Base-by-base conservation (phyloP, 2,329 filamentous ascomycete genomes). In the Xylaria sp. region DNA sequence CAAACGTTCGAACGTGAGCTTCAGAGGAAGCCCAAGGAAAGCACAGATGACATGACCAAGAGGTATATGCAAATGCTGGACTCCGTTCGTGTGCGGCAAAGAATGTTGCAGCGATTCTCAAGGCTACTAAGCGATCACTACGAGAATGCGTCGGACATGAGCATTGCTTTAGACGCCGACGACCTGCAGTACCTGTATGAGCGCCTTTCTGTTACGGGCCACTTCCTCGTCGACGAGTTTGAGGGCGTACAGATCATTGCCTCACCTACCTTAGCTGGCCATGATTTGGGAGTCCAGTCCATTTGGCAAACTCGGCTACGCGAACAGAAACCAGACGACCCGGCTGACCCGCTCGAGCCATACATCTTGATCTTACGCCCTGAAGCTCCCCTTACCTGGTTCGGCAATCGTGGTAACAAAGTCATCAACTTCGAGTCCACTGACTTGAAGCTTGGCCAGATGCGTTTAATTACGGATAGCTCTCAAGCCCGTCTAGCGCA, bases 81-180 rank as follows among this genome's bases (percentile, higher is more conserved):
- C 75, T 98, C 95, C 0, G 96, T 98, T 21, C 92, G 95, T 71
- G 93, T 98, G 59, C 88, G 95, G 21, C 95, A 99, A 77, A 87
- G 95, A 76, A 98, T 98, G 85, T 83, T 99, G 65, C 96, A 98
- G 74, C 91, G 95, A 62, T 98, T 98, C 77, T 95, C 92, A 17
- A 87, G 93, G 67, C 92, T 96, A 74, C 78, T 99, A 56, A 93
- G 91, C 69, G 91, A 97, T 73, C 88, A 94, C 60, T 99, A 99
- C 72, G 95, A 99, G 75, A 98, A 99, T 72, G 91, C 92, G 4
- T 96, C 93, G 9, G 95, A 99, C 75, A 97, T 95, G 76, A 97
- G 91, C 75, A 90, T 98, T 72, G 88, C 90, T 35, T 84, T 93
- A 44, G 72, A 79, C 4, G 83, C 85, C 8, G 87, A 91, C 31